Base-by-base conservation (phyloP, 2,329 filamentous ascomycete genomes). In the Arthrobotrys sinensis region DNA sequence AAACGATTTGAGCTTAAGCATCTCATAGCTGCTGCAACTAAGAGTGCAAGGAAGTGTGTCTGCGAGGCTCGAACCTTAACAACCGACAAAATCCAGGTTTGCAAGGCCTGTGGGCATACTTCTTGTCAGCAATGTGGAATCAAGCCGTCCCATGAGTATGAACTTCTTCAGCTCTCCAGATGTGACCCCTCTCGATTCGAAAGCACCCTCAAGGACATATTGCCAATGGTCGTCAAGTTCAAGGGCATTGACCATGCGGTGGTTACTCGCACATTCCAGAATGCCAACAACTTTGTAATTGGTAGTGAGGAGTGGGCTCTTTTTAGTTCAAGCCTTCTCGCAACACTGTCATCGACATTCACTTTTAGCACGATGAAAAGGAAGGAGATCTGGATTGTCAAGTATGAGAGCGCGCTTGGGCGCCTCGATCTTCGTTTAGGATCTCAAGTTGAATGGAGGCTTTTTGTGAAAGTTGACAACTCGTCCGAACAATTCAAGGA, bases 71-170 rank as follows among this genome's bases (percentile, higher is more conserved):
- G 85, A 40, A 83, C 83, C 2, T 80, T 82, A 0, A 82, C 86
- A 1, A 83, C 84, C 3, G 80, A 83, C 8, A 73, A 80, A 0
- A 85, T 90, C 5, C 84, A 86, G 40, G 80, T 83, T 43, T 91
- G 90, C 80, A 81, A 80, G 0, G 82, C 85, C 4, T 91, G 90
- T 80, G 83, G 82, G 0, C 87, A 90, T 80, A 88, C 87, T 2
- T 86, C 87, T 10, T 91, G 89, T 81, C 81, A 83, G 0, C 82
- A 82, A 4, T 91, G 89, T 80, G 86, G 85, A 1, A 86, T 86
- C 1, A 89, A 89, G 46, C 89, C 90, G 0, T 80, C 80, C 5
- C 85, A 85, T 65, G 38, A 80, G 7, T 85, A 85, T 24, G 60
- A 71, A 6, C 8, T 32, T n/a, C 43, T 62, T 40, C 76, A 21